Base-by-base conservation (phyloP, 1,284 basidiomycete species). In the Marasmius sp. region DNA sequence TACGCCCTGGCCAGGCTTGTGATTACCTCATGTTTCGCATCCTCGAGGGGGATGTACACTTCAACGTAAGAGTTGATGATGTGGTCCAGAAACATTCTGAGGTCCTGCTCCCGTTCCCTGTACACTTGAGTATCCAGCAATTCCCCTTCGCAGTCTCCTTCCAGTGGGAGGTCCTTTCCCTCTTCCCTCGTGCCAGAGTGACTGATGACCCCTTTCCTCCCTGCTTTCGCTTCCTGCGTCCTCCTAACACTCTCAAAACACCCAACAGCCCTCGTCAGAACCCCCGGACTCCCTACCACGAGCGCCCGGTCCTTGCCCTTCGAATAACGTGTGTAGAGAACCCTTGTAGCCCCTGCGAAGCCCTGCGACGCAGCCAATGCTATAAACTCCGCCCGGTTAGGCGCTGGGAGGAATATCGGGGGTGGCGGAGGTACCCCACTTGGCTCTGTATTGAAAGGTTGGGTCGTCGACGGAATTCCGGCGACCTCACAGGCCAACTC, bases 1-100 rank as follows among this genome's bases (percentile, higher is more conserved):
- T 81, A 81, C 20, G 82, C 85, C 63, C 87, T 81, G 2, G 87
- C 86, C 45, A 87, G 75, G 11, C 87, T 81, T 59, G 83, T 90
- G 60, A 91, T 69, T 59, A 78, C 74, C 61, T 71, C 73, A 71
- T 87, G 87, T 48, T 73, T 66, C 1, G 85, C 83, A n/a, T 72
- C 57, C 18, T 71, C 63, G 50, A 89, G 67, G 4, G 87, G 84
- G 39, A 74, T 67, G 67, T 84, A 79, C 48, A 71, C 68, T 37
- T 68, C 57, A 33, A 68, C 72, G 70, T 79, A 91, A 51, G 75
- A 74, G 14, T 66, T 64, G 52, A 88, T 67, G 62, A 90, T 79
- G 39, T 68, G 76, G 52, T 77, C 70, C 33, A 79, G 75, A 65
- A 89, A 88, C 38, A 55, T 64, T 57, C 63, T 64, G 63, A 76